These are phyloP conservation scores for Dothiorella sarmentorum DNA, from an alignment of 2,329 filamentous ascomycete genomes.

Conservation along the genomic window DNA sequence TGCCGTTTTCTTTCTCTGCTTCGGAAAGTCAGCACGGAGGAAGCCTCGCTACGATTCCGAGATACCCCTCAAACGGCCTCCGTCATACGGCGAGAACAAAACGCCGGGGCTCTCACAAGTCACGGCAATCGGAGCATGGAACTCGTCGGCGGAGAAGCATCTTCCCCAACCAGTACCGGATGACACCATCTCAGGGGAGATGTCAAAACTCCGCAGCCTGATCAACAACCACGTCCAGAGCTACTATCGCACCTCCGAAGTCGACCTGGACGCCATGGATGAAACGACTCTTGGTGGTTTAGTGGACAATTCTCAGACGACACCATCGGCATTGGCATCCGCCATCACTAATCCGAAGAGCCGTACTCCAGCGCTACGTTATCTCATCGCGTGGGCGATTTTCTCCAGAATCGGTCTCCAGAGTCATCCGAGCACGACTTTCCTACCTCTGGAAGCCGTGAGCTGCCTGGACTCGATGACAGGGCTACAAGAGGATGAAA, in stretches of 20 bases:
- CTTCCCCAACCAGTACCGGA: constrained; percentile 35
- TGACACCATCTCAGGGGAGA: constrained; percentile 29
- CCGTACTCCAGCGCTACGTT: constrained; percentile 30
- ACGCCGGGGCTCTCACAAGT: neutral
- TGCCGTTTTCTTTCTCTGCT: constrained; percentile 25
- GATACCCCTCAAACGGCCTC: neutral
- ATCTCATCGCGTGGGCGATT: constrained; percentile 32
- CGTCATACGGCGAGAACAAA: neutral
- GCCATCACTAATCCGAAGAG: constrained; percentile 29
- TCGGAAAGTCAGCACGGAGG: constrained; percentile 21
- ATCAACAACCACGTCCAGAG: constrained; percentile 39
- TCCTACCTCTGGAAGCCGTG: constrained; percentile 30
- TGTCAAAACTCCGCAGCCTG: constrained; percentile 31
- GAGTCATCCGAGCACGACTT: constrained; percentile 21
- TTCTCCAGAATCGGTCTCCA: constrained; percentile 26
- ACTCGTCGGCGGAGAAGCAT: constrained; percentile 9
- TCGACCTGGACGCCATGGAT: constrained; percentile 26
- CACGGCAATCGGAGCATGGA: neutral
- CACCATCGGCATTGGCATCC: constrained; percentile 26
- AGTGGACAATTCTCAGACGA: constrained; percentile 23
- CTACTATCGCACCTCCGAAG: constrained; percentile 30
- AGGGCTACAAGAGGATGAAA: neutral
- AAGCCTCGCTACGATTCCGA: neutral
- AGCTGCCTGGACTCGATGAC: constrained; percentile 25
- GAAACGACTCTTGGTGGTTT: constrained; percentile 26